These are phyloP conservation scores for Ustilago nuda DNA, from an alignment of 1,284 basidiomycete genomes.

Conservation along the genomic window DNA sequence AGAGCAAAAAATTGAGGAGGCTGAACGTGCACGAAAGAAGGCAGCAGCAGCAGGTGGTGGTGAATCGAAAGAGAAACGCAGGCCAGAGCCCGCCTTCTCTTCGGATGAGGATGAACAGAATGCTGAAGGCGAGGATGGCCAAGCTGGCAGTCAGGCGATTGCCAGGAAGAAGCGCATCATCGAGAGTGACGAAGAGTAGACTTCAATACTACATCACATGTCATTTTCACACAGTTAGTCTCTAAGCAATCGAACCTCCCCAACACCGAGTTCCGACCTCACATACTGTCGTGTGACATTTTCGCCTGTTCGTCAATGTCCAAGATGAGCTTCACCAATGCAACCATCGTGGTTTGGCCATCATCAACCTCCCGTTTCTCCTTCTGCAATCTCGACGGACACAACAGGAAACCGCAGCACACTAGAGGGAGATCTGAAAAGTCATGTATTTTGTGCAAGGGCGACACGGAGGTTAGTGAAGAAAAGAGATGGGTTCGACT, in stretches of 20 bases:
- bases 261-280: not conserved
- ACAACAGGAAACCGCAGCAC: not conserved
- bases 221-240: not conserved
- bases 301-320: not conserved
- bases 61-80: conserved; percentile 23
- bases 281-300: conserved; percentile 4
- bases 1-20: conserved; percentile 49
- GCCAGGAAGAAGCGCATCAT: conserved; percentile 56
- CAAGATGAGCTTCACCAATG: not conserved
- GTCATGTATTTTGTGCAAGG: conserved; percentile 55
- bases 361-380: not conserved
- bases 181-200: conserved; percentile 51
- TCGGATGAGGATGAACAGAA: conserved; percentile 52
- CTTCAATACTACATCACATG: not conserved
- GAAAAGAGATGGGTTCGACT: conserved; percentile 13
- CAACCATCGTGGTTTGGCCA: not conserved
- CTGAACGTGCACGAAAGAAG: conserved; percentile 43
- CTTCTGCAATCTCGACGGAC: not conserved
- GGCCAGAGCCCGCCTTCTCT: conserved; percentile 40
- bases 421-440: conserved; percentile 22
- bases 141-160: conserved; percentile 24
- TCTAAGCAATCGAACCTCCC: not conserved
- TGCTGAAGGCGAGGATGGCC: conserved; percentile 29
- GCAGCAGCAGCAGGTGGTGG: conserved; percentile 16
- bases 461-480: conserved; percentile 23